phyloP scores from a whole-genome alignment of 225 moss, liverwort and hornwort genomes.

The Straminergon stramineum region DNA sequence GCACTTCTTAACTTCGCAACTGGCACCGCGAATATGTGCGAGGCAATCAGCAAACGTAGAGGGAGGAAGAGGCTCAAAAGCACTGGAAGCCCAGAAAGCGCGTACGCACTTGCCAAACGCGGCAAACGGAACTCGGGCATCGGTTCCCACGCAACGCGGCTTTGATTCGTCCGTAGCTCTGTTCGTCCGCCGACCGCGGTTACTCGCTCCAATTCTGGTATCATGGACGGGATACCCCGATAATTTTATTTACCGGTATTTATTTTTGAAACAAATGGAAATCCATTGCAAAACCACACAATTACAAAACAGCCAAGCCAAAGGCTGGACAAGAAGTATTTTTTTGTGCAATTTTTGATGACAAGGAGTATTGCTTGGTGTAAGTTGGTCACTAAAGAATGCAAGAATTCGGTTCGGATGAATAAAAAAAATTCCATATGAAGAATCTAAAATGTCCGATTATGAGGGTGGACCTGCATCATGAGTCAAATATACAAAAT shows the following conservation, averaged over 20 bases:
- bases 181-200: not conserved
- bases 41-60: not conserved
- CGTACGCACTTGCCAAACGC: not conserved
- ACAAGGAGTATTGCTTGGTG: rapidly evolving
- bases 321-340: too few relatives aligned
- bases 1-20: not conserved
- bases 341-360: rapidly evolving
- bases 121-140: not conserved
- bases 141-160: not conserved
- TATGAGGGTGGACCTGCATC: rapidly evolving
- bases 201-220: not conserved
- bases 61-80: not conserved
- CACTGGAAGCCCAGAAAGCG: not conserved
- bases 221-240: not conserved
- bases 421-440: rapidly evolving
- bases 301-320: too few relatives aligned
- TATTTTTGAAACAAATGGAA: too few relatives aligned
- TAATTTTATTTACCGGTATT: too few relatives aligned
- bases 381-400: rapidly evolving
- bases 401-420: not conserved
- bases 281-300: too few relatives aligned
- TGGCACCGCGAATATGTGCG: not conserved
- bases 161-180: not conserved
- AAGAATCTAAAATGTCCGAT: rapidly evolving
- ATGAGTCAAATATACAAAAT: not conserved